Base-by-base conservation (phyloP, 129 eudicot genomes). In the Flaveria linearis region DNA sequence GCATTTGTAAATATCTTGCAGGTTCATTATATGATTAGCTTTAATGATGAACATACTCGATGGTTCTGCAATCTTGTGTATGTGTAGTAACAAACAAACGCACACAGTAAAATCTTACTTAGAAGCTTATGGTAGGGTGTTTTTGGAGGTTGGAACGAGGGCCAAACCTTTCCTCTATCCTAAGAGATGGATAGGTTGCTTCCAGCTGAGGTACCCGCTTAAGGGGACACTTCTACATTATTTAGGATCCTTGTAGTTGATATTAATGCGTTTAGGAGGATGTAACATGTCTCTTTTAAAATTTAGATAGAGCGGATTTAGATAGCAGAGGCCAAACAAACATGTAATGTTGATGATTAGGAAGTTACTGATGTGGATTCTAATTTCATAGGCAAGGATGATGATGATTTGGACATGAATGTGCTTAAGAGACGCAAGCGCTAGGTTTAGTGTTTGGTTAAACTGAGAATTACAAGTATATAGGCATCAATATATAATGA, bases 1-100 rank as follows among this genome's bases (percentile, higher is more conserved):
- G 33, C 76, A 57, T 69, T 56, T 77, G 53, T 69, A 12, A 16
- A 43, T 69, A 25, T 69, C 5, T 78, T 9, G 33, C 1, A 57
- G 20, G 9, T 76, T 25, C 43, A 3, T 76, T 36, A 20, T 50
- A 18, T 51, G 22, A 13, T 20, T 30, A 17, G 12, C 41, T 36
- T n/a, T 36, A 36, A 36, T 36, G 41, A 36, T 5, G 41, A 36
- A 5, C 5, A 36, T 36, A 36, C 41, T 36, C 41, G 41, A 36
- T 36, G 41, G 41, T 36, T 36, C 7, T 36, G 41, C 41, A 36
- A 36, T 36, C 41, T 5, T 36, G 41, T 36, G 41, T 36, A 36
- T 33, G 39, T 33, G 6, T 33, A 33, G 7, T 33, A 33, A 5
- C 39, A 33, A 33, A 33, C 39, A 33, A 33, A 33, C 7, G 7